A percentile compares a stretch with the other conserved stretches of the same genome.
Conservation (phyloP, 805 yeast species). For the Candida nemodendra region DNA sequence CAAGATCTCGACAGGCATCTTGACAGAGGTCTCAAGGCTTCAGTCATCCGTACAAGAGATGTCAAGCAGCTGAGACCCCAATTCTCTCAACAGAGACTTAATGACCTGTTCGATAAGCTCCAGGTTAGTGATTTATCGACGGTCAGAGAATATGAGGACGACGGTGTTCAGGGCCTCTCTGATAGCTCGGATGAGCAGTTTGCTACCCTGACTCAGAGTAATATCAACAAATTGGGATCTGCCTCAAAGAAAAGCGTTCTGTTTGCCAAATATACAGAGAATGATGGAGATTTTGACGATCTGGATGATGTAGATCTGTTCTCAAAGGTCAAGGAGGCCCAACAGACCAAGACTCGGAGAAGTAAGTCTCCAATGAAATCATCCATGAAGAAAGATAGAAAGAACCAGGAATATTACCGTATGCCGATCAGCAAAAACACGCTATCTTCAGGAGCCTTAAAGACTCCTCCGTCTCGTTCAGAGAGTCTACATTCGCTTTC, state of each 20-base stretch:
- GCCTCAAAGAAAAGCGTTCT: conserved; percentile 5
- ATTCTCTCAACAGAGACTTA: conserved; percentile 14
- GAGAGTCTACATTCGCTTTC: conserved; percentile 27
- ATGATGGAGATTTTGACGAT: conserved; percentile 19
- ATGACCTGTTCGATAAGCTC: conserved; percentile 16
- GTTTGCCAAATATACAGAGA: conserved; percentile 22
- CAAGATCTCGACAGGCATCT: conserved; percentile 2
- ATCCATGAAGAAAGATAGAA: not conserved
- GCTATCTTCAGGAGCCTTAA: conserved; percentile 8
- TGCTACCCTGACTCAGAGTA: conserved; percentile 26
- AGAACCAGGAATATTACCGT: not conserved
- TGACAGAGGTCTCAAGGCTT: conserved; percentile 13
- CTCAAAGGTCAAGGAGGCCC: conserved; percentile 6
- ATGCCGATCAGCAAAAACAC: conserved; percentile 19
- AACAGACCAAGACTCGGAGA: conserved; percentile 1
- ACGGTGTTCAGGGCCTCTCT: conserved; percentile 5
- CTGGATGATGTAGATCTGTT: conserved; percentile 18
- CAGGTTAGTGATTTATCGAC: conserved; percentile 19
- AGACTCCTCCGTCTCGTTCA: conserved; percentile 10
- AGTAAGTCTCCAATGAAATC: not conserved
- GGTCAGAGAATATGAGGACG: conserved; percentile 23
- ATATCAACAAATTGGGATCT: conserved; percentile 19
- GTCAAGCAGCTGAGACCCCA: conserved; percentile 11
- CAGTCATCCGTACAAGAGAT: conserved; percentile 20
- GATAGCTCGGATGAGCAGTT: conserved; percentile 4